These are phyloP conservation scores for Smallanthus sonchifolius DNA, from an alignment of 129 eudicot genomes.

Conservation along the genomic window DNA sequence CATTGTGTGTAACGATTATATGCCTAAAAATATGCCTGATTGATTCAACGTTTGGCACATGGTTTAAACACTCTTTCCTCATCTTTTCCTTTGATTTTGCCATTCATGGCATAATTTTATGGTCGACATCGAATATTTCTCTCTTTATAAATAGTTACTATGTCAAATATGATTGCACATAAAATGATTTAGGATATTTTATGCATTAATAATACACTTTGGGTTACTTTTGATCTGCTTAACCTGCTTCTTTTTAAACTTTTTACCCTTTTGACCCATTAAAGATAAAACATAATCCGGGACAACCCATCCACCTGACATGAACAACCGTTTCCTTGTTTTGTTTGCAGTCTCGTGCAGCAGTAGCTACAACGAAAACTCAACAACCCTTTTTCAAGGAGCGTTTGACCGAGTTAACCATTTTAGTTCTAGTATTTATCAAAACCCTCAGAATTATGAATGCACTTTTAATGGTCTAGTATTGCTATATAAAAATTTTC, in stretches of 20 bases:
- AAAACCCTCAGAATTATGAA: conserved; percentile 6
- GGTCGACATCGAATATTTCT: neutral
- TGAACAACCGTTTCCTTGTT: neutral
- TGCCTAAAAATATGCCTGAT: neutral
- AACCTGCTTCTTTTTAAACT: neutral
- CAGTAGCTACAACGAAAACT: neutral
- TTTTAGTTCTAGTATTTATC: conserved; percentile 15
- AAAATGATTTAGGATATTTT: neutral
- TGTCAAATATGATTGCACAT: neutral
- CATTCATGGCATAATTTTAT: too few relatives aligned
- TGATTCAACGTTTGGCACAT: too few relatives aligned
- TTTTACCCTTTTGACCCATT: neutral
- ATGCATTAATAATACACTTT: neutral
- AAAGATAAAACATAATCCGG: neutral
- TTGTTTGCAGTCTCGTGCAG: conserved; percentile 5
- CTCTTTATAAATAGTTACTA: neutral
- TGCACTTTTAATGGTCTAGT: neutral
- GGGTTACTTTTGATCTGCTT: neutral
- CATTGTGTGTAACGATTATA: neutral
- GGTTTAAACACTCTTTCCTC: too few relatives aligned
- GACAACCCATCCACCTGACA: neutral
- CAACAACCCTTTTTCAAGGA: neutral
- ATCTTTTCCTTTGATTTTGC: too few relatives aligned
- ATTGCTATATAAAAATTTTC: neutral
- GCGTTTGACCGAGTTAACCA: neutral